Evolutionary conservation across 805 yeast genomes (phyloP).

Genomic region (Candida maris): DNA sequence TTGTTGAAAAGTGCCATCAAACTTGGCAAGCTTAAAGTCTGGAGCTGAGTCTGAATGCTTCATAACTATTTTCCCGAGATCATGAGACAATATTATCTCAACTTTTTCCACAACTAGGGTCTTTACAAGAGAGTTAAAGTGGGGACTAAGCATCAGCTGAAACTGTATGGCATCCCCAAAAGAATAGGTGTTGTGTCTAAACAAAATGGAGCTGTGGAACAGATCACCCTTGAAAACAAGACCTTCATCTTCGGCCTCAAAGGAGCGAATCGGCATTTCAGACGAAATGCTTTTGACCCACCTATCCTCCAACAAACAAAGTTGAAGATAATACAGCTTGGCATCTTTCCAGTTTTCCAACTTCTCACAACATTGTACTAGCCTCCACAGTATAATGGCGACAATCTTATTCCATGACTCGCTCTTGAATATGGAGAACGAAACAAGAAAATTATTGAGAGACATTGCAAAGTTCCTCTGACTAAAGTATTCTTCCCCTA

Average conservation of each 20-base stretch:
- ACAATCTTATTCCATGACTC: conserved; percentile 41
- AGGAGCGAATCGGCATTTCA: conserved; percentile 5
- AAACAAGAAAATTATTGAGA: conserved; percentile 37
- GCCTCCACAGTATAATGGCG: conserved; percentile 31
- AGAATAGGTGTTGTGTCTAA: conserved; percentile 14
- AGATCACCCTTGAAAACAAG: conserved; percentile 17
- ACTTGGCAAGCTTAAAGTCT: not conserved
- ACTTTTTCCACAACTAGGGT: conserved; percentile 17
- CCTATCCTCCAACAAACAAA: conserved; percentile 25
- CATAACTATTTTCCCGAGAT: conserved; percentile 8
- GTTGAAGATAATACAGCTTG: conserved; percentile 30
- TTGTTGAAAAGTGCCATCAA: conserved; percentile 4
- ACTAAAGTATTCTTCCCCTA: conserved; percentile 46
- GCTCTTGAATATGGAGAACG: conserved; percentile 34
- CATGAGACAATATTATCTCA: conserved; percentile 19
- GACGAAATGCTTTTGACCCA: conserved; percentile 5
- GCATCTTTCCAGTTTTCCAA: conserved; percentile 33
- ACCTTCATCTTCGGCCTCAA: conserved; percentile 6
- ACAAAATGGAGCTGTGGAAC: conserved; percentile 17
- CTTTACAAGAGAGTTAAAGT: conserved; percentile 20
- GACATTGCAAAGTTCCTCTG: conserved; percentile 38
- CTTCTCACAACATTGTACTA: conserved; percentile 37
- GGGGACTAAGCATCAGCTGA: conserved; percentile 32
- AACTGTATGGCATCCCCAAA: conserved; percentile 23
- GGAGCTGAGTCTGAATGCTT: conserved; percentile 8